These are phyloP conservation scores for Phtheirospermum japonicum DNA, from an alignment of 257 asterid species.

Conservation along the genomic window DNA sequence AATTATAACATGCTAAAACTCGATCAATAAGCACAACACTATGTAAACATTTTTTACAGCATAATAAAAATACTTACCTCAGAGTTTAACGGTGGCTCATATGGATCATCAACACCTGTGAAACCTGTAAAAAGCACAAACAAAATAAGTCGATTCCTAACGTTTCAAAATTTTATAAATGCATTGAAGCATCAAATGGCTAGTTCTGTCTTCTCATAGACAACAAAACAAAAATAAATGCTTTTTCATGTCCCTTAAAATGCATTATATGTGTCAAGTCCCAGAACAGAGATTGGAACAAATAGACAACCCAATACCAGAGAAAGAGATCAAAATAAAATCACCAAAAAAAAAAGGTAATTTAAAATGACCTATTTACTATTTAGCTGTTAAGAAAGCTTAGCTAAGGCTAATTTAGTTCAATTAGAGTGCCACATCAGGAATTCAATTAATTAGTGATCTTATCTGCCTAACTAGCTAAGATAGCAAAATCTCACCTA, in stretches of 20 bases:
- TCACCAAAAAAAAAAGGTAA: constrained; percentile 6
- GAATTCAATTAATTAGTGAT: constrained; percentile 3
- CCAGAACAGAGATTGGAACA: constrained; percentile 13
- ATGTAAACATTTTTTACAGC: constrained; percentile 11
- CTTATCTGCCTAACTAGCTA: not conserved
- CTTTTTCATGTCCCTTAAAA: not conserved
- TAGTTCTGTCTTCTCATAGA: constrained; percentile 13
- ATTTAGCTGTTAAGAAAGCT: not conserved
- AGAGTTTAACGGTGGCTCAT: constrained; percentile 77
- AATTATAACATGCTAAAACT: too few species aligned
- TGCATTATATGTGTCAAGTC: not conserved
- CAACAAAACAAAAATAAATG: not conserved
- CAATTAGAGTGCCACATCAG: not conserved
- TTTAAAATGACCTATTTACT: not conserved
- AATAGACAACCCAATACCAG: not conserved
- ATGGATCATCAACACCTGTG: constrained; percentile 97
- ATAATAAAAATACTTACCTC: constrained; percentile 53
- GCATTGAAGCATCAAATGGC: constrained; percentile 4
- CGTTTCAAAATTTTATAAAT: not conserved
- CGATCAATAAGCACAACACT: constrained; percentile 7
- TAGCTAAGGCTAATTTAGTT: constrained; percentile 11
- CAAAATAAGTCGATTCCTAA: not conserved
- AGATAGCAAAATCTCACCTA: constrained; percentile 1
- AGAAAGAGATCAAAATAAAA: not conserved
- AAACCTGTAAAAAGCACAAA: constrained; percentile 56